phyloP scores from a whole-genome alignment of 129 eudicot species.

The Flaveria sonorensis region DNA sequence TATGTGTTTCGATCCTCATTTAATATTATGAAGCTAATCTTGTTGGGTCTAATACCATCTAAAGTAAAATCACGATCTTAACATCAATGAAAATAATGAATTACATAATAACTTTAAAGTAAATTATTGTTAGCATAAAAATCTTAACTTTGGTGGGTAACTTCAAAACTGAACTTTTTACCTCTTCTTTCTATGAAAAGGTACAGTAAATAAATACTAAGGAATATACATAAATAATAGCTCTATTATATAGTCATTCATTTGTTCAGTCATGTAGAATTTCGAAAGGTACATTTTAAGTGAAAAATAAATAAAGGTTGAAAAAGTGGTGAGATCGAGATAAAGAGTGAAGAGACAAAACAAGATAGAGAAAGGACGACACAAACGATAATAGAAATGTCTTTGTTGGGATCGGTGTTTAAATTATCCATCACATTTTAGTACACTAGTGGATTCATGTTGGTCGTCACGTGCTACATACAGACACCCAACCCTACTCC shows the following conservation, averaged over 20 bases:
- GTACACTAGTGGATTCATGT: slow-evolving; percentile 29
- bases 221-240: neutral
- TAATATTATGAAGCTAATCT: too few species aligned
- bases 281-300: neutral
- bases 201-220: neutral
- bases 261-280: neutral
- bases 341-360: slow-evolving; percentile 37
- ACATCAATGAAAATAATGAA: neutral
- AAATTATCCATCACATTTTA: slow-evolving; percentile 23
- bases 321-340: slow-evolving; percentile 13
- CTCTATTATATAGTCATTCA: neutral
- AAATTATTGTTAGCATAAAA: neutral
- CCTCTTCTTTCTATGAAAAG: neutral
- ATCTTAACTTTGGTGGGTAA: neutral
- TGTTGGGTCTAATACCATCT: too few species aligned
- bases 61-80: neutral
- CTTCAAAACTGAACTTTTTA: neutral
- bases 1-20: too few species aligned
- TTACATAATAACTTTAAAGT: neutral
- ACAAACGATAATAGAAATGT: slow-evolving; percentile 38
- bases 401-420: slow-evolving; percentile 45
- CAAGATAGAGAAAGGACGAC: slow-evolving; percentile 45
- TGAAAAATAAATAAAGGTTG: neutral
- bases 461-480: slow-evolving; percentile 38
- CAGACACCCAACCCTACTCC: slow-evolving; percentile 17